Base-by-base conservation (phyloP, 495 filamentous ascomycete genomes). In the Podospora pseudoanserina region DNA sequence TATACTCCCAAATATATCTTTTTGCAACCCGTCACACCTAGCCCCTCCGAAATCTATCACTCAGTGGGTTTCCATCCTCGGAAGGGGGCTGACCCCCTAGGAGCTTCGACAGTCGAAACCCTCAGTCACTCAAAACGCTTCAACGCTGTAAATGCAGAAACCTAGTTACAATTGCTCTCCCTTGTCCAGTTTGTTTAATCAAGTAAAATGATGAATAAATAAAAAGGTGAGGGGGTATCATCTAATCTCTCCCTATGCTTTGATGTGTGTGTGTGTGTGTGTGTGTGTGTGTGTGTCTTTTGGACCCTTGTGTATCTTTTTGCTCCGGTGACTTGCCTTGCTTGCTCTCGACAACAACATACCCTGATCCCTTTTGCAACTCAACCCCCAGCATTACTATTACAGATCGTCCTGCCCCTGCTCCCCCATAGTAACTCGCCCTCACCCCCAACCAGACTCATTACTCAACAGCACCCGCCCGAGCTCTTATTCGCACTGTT, bases 391-490 rank as follows among this genome's bases (percentile, higher is more conserved):
- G 2, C 39, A 49, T 49, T 49, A 49, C 39, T 49, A 49, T 49
- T 49, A 49, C 39, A 49, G 39, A 49, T 49, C 39, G 0, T 16
- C 39, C 39, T 49, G 9, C 39, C 13, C 6, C 18, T 61, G 6
- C 23, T 60, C 26, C 27, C 59, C 13, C 15, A 49, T 49, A 49
- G 39, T 49, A 49, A 11, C 39, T 16, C 9, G 15, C 3, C 39
- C 30, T 32, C 7, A 49, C 39, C 39, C 39, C 39, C 39, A 49
- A 13, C 39, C 15, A 13, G 9, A 11, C 39, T 13, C 39, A 53
- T 16, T 23, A 63, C 71, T 62, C 72, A 74, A 49, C 69, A 71
- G 0, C 69, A 69, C 5, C 67, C 72, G 0, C 64, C 60, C 18
- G 60, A n/a, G 4, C 13, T 15, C 62, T 58, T 71, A 44, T 53